phyloP scores from a whole-genome alignment of 2,329 filamentous ascomycete species.

The Calonectria fujianensis region DNA sequence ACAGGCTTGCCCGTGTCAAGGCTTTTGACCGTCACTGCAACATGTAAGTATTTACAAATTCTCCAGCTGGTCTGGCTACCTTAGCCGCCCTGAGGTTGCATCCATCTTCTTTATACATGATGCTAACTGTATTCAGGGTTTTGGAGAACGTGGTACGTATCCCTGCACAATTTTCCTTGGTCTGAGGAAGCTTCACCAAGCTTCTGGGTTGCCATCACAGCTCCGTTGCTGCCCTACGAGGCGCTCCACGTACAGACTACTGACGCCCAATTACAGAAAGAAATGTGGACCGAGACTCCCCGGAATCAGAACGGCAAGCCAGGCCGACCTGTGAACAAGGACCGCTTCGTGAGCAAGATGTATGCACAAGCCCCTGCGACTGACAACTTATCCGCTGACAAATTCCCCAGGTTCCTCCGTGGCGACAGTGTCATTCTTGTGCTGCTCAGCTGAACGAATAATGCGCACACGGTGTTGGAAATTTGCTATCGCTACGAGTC shows the following conservation, averaged over 20 bases:
- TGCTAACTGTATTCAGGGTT: slow-evolving; percentile 30
- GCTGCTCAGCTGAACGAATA: slow-evolving; percentile 32
- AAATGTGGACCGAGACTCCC: slow-evolving; percentile 39
- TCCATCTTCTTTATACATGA: neutral
- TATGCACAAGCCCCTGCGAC: neutral
- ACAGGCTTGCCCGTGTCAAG: slow-evolving; percentile 89
- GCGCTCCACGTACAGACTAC: slow-evolving; percentile 10
- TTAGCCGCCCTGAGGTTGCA: neutral
- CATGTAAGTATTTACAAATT: slow-evolving; percentile 72
- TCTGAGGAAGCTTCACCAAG: neutral
- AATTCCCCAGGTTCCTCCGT: slow-evolving; percentile 31
- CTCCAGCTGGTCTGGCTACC: neutral
- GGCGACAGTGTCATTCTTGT: slow-evolving; percentile 38
- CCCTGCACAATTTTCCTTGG: neutral
- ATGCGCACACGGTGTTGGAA: neutral
- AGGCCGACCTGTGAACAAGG: slow-evolving; percentile 39
- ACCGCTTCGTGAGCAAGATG: slow-evolving; percentile 40
- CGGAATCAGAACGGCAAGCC: slow-evolving; percentile 34
- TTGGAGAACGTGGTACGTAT: slow-evolving; percentile 37
- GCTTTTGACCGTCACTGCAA: slow-evolving; percentile 99
- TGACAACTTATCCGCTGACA: neutral
- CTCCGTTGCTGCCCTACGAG: neutral
- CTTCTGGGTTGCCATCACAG: neutral
- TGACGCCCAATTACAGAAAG: slow-evolving; percentile 30
- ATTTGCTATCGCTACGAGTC: neutral